Conservation (phyloP, 805 yeast genomes). For the Saccharomyces eubayanus region DNA sequence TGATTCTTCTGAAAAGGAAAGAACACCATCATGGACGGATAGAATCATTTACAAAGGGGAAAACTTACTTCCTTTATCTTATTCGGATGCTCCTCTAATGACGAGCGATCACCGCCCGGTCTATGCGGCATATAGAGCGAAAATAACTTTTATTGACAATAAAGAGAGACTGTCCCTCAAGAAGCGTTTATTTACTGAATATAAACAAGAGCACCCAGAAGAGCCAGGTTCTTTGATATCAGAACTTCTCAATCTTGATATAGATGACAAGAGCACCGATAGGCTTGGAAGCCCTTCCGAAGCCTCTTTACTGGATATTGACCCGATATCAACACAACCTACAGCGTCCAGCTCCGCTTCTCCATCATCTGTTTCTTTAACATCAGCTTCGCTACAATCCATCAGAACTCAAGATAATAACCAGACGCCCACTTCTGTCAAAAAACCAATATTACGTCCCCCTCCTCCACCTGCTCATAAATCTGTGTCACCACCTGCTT, state of each 20-base stretch:
- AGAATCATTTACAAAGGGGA: constrained; percentile 63
- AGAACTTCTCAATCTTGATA: constrained; percentile 14
- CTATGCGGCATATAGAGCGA: constrained; percentile 63
- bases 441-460: constrained; percentile 10
- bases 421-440: background rate
- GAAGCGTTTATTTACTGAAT: constrained; percentile 50
- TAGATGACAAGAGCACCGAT: constrained; percentile 5
- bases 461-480: constrained; percentile 17
- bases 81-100: constrained; percentile 54
- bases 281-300: background rate
- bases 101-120: constrained; percentile 93
- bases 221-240: constrained; percentile 16
- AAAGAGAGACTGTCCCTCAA: constrained; percentile 46
- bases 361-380: constrained; percentile 1
- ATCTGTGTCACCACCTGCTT: constrained; percentile 2
- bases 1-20: constrained; percentile 84
- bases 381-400: constrained; percentile 7
- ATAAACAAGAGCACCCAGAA: constrained; percentile 35
- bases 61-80: constrained; percentile 52
- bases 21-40: constrained; percentile 97
- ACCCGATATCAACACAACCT: background rate
- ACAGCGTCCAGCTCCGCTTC: constrained; percentile 2
- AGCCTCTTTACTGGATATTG: constrained; percentile 9
- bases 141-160: constrained; percentile 64
- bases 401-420: background rate